Conservation (phyloP, 2,329 filamentous ascomycete genomes). For the Pestalotiopsis sp. region DNA sequence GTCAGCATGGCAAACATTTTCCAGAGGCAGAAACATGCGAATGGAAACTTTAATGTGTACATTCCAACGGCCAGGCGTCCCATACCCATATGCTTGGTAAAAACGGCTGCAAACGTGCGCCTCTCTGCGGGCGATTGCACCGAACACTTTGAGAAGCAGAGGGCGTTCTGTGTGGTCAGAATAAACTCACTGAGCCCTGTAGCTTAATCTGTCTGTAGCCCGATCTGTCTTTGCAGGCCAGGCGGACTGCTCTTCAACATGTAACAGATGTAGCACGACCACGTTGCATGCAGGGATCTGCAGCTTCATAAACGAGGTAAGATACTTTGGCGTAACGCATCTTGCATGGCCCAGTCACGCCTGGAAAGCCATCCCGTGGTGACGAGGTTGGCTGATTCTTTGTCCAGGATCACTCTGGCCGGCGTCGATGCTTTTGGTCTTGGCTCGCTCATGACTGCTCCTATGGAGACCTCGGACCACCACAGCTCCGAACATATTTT, state of each 20-base stretch:
- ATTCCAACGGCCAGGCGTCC: background rate
- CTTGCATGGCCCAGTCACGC: slow-evolving; percentile 3
- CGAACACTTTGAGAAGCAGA: background rate
- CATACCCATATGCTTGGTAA: background rate
- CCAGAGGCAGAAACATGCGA: background rate
- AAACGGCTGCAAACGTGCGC: background rate
- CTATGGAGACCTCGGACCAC: background rate
- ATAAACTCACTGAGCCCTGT: background rate
- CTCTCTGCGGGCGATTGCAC: background rate
- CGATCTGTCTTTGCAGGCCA: background rate
- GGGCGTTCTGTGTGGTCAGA: background rate
- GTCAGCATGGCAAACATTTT: background rate
- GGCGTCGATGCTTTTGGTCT: background rate
- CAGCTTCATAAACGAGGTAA: background rate
- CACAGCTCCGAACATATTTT: background rate
- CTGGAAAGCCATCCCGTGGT: background rate
- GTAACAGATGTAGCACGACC: slow-evolving; percentile 3
- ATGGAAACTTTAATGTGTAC: background rate
- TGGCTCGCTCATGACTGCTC: background rate
- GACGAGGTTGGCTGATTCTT: background rate
- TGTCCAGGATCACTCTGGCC: background rate
- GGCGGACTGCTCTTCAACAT: background rate
- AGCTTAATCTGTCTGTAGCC: background rate
- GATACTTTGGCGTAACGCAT: background rate
- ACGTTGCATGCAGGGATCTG: slow-evolving; percentile 7